Evolutionary conservation across 2,329 filamentous ascomycete species (phyloP).

Genomic region (Trichothecium sympodiale): DNA sequence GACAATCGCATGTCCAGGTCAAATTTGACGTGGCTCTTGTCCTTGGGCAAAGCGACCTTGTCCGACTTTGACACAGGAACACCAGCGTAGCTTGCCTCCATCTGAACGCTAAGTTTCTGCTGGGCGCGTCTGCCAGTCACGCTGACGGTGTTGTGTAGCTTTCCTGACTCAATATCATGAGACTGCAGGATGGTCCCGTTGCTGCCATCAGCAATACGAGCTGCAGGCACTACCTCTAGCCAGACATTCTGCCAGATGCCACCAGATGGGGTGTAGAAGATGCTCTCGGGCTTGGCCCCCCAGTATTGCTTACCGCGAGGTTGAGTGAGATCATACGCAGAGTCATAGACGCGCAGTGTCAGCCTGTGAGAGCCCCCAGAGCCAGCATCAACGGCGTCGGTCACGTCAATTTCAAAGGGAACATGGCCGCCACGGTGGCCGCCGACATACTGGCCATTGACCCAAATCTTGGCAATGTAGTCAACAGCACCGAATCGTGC

Average conservation of each 20-base stretch:
- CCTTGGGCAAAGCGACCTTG: slow-evolving; percentile 30
- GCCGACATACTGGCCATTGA: slow-evolving; percentile 40
- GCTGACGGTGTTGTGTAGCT: slow-evolving; percentile 37
- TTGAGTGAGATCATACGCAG: slow-evolving; percentile 51
- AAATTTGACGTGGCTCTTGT: slow-evolving; percentile 35
- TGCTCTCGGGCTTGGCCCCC: slow-evolving; percentile 47
- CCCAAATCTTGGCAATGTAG: slow-evolving; percentile 47
- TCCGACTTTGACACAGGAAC: slow-evolving; percentile 30
- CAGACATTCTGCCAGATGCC: slow-evolving; percentile 49
- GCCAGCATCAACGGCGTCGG: slow-evolving; percentile 28
- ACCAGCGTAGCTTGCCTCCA: slow-evolving; percentile 42
- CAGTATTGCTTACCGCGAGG: slow-evolving; percentile 60
- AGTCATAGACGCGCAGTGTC: slow-evolving; percentile 50
- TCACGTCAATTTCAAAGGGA: slow-evolving; percentile 46
- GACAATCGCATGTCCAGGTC: slow-evolving; percentile 37
- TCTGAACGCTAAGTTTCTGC: slow-evolving; percentile 34
- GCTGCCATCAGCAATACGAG: slow-evolving; percentile 42
- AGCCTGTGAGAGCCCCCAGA: slow-evolving; percentile 24
- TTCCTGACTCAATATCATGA: slow-evolving; percentile 39
- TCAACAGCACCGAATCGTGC: slow-evolving; percentile 51
- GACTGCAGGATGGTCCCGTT: slow-evolving; percentile 46
- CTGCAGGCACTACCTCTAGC: slow-evolving; percentile 41
- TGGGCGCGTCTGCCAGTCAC: slow-evolving; percentile 37
- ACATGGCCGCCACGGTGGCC: slow-evolving; percentile 49
- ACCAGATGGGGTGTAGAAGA: slow-evolving; percentile 46